These are phyloP conservation scores for Closterium sp. DNA, from an alignment of 139 green algal species.

Conservation along the genomic window DNA sequence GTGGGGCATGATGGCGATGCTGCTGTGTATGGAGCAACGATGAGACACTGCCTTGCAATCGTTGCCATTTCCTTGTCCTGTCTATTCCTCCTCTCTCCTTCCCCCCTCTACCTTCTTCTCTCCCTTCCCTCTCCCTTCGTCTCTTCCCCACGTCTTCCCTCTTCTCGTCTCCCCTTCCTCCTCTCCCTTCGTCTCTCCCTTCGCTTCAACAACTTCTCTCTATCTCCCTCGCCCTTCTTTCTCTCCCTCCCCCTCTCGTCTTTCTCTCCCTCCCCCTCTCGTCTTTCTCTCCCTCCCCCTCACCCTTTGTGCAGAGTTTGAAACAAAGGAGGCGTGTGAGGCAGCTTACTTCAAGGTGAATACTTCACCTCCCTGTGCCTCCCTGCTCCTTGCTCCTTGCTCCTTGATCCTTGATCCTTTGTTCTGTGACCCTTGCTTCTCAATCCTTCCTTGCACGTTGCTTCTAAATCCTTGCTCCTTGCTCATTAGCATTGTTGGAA, in stretches of 20 bases:
- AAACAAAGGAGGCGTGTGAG: conserved; percentile 80
- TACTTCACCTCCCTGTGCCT: neutral
- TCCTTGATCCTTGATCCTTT: neutral
- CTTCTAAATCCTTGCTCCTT: too few species aligned
- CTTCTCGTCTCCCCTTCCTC: neutral
- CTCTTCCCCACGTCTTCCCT: neutral
- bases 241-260: neutral
- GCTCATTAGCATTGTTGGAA: too few species aligned
- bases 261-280: too few species aligned
- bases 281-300: neutral
- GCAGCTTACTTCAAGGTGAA: conserved; percentile 55
- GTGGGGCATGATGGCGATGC: neutral
- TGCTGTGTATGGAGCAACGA: too few species aligned
- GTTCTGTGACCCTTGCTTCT: neutral
- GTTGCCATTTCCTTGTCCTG: too few species aligned
- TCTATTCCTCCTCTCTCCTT: too few species aligned
- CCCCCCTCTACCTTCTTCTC: too few species aligned
- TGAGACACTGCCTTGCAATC: too few species aligned
- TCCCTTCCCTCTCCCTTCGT: too few species aligned
- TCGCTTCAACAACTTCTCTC: neutral
- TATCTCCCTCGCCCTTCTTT: neutral
- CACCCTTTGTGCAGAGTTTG: conserved; percentile 50
- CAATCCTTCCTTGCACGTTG: neutral
- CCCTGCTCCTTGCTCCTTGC: too few species aligned
- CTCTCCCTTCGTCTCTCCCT: neutral